phyloP scores from a whole-genome alignment of 352 stramenopile species.

The Elongisporangium undulatum region DNA sequence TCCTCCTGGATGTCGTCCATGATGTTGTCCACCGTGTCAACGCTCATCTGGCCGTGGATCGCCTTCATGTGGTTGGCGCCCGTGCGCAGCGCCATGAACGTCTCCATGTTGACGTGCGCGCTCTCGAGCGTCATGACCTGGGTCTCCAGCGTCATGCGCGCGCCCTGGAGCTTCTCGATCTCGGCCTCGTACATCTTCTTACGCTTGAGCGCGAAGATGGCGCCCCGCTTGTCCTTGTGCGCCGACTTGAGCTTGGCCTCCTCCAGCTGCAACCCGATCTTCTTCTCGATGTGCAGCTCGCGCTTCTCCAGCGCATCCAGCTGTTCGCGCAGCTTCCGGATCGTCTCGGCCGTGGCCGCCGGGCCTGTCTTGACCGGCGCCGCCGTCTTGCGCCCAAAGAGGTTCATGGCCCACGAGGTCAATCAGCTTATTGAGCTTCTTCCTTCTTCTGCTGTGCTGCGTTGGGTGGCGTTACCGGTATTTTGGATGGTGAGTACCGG shows the following conservation, averaged over 20 bases:
- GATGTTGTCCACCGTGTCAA: constrained; percentile 97
- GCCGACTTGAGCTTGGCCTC: constrained; percentile 96
- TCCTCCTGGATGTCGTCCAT: constrained; percentile 98
- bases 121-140: constrained; percentile 91
- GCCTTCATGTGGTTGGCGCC: constrained; percentile 93
- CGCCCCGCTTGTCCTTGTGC: constrained; percentile 96
- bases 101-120: constrained; percentile 95
- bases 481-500: no score
- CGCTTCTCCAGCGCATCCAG: constrained; percentile 91
- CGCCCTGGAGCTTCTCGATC: constrained; percentile 96
- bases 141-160: constrained; percentile 96
- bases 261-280: constrained; percentile 90
- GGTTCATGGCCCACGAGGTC: constrained; percentile 47
- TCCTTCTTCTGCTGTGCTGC: not conserved
- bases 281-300: constrained; percentile 96
- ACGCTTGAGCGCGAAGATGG: constrained; percentile 96
- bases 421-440: constrained; percentile 1
- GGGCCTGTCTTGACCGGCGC: constrained; percentile 43
- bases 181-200: constrained; percentile 99
- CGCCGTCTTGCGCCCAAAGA: constrained; percentile 81
- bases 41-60: constrained; percentile 94
- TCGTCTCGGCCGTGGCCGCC: constrained; percentile 82
- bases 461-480: not conserved
- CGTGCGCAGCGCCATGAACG: constrained; percentile 92
- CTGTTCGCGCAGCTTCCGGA: constrained; percentile 88